Base-by-base conservation (phyloP, 345 rosid genomes). In the Jatropha curcas region DNA sequence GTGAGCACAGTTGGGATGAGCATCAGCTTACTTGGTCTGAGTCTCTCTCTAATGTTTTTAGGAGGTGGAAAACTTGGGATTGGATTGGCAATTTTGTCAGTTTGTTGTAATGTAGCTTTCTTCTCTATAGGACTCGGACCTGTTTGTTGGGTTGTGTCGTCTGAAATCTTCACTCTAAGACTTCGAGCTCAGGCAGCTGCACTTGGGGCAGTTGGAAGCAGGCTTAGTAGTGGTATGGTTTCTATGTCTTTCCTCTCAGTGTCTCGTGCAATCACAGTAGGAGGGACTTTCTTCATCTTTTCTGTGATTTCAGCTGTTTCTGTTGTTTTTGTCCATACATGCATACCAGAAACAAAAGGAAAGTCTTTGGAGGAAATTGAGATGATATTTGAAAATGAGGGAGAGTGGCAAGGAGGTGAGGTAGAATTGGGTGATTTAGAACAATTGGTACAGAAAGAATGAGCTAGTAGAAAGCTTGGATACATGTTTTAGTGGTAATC, bases 311-410 rank as follows among this genome's bases (percentile, higher is more conserved):
- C 77, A 52, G 77, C 71, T 53, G 59, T 78, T 41, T 69, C 77
- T 55, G 74, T 78, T 39, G 70, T 27, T 43, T 78, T 78, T 55
- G 81, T 78, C 14, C 52, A 73, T 31, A 34, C 16, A 14, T 73
- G 73, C 46, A 55, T 72, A 37, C 82, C 82, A 1, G 87, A 84
- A 73, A 84, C 85, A 0, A 81, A 77, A 60, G 87, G 87, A 57
- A 79, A 48, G 80, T 77, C 81, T 19, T 75, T 84, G 73, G 87
- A 82, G 59, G 76, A 84, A 60, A 84, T 84, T 25, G 83, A 73
- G 43, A 48, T 14, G 43, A 25, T 75, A 25, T 75, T 75, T 61
- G 68, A 75, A 37, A 52, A 68, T 68, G 73, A 37, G 61, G 77
- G 72, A 48, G 19, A 74, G 53, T 19, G 13, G 52, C 52, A 48